Percentiles rank a stretch among this genome's conserved stretches.
Conservation (phyloP, 352 stramenopile species). For the Globisporangium nodosum region DNA sequence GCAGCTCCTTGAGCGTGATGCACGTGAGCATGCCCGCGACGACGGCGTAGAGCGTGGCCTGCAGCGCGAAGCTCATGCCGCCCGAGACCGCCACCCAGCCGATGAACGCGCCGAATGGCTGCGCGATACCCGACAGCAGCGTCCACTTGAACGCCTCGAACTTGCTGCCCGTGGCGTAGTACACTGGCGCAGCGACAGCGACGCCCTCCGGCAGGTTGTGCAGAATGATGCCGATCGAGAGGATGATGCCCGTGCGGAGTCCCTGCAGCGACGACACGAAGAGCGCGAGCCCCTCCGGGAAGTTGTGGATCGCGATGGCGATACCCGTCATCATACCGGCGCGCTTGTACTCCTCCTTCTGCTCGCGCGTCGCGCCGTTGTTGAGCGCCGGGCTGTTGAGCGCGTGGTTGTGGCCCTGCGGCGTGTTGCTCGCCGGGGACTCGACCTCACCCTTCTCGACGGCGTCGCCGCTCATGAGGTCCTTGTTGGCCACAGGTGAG, state of each 20-base stretch:
- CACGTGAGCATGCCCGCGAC: conserved; percentile 93
- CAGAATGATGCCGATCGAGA: conserved; percentile 93
- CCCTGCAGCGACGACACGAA: conserved; percentile 91
- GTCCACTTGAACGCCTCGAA: conserved; percentile 91
- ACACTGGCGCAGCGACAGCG: conserved; percentile 92
- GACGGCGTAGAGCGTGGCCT: conserved; percentile 86
- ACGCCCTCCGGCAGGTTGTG: conserved; percentile 96
- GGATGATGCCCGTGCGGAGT: conserved; percentile 76
- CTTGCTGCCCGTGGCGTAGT: conserved; percentile 92
- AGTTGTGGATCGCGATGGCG: conserved; percentile 96
- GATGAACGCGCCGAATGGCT: conserved; percentile 87
- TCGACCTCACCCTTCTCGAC: conserved; percentile 18
- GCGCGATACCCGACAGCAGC: conserved; percentile 77
- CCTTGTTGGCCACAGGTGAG: conserved; percentile 18
- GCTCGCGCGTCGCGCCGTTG: conserved; percentile 1
- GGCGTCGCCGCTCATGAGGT: conserved; percentile 7
- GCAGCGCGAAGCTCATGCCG: conserved; percentile 48
- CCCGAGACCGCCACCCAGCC: conserved; percentile 65
- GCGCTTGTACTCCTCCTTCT: conserved; percentile 45
- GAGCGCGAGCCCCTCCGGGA: conserved; percentile 94
- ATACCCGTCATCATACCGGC: conserved; percentile 90
- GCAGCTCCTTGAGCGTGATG: conserved; percentile 87
- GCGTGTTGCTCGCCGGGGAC: conserved; percentile 17
- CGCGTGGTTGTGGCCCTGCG: background rate
- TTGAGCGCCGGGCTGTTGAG: conserved; percentile 3